These are phyloP conservation scores for Pichiaceae sp. DNA, from an alignment of 1,139 yeast species.

Conservation along the genomic window DNA sequence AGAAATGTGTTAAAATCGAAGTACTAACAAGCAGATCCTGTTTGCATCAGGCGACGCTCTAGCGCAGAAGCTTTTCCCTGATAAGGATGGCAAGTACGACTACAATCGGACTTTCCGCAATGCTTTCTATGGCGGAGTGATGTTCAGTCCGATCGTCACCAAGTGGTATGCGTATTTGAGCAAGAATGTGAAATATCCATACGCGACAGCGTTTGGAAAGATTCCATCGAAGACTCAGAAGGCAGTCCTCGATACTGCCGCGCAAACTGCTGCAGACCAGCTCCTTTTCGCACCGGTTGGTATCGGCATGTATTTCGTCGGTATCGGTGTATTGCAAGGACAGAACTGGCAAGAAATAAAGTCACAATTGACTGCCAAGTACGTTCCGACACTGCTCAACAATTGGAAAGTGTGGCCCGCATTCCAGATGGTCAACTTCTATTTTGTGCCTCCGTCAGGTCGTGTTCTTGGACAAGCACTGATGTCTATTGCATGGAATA, in stretches of 20 bases:
- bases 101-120: conserved; percentile 53
- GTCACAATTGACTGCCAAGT: conserved; percentile 36
- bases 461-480: conserved; percentile 63
- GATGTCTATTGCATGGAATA: conserved; percentile 79
- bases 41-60: conserved; percentile 70
- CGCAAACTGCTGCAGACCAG: conserved; percentile 66
- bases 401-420: conserved; percentile 90
- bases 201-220: conserved; percentile 14
- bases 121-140: conserved; percentile 60
- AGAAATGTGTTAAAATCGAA: too few relatives aligned
- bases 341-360: conserved; percentile 28
- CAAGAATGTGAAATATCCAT: conserved; percentile 33
- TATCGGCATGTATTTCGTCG: conserved; percentile 57
- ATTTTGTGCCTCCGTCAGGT: conserved; percentile 59
- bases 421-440: conserved; percentile 67
- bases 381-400: conserved; percentile 52
- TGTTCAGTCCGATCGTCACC: conserved; percentile 72
- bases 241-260: conserved; percentile 22
- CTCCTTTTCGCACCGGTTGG: conserved; percentile 68
- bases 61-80: conserved; percentile 50
- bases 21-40: conserved; percentile 31
- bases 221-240: conserved; percentile 20
- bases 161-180: conserved; percentile 62
- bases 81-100: conserved; percentile 24
- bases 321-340: conserved; percentile 62